Percentiles rank a stretch among this genome's conserved stretches.
phyloP scores from a whole-genome alignment of 441 rosid genomes.

The Gossypium davidsonii region DNA sequence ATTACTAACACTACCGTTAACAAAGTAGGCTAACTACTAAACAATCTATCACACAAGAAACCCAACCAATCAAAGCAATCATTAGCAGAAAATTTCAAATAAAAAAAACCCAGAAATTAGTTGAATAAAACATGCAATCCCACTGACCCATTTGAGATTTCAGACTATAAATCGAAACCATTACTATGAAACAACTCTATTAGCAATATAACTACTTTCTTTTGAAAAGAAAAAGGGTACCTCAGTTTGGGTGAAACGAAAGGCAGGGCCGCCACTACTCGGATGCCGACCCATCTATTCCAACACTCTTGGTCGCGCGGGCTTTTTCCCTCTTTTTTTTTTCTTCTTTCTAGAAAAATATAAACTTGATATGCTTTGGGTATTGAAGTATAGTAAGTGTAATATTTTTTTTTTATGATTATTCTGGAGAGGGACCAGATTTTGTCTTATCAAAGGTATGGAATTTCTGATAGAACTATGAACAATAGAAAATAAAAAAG shows the following conservation, averaged over 20 bases:
- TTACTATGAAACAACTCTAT: background rate
- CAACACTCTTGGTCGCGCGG: background rate
- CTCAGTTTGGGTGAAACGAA: constrained; percentile 74
- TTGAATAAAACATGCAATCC: background rate
- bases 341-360: background rate
- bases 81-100: background rate
- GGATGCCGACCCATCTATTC: constrained; percentile 65
- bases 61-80: background rate
- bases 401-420: too few species aligned
- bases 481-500: background rate
- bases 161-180: background rate
- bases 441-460: background rate
- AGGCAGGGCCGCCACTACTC: constrained; percentile 88
- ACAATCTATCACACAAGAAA: background rate
- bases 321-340: background rate
- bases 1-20: background rate
- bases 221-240: constrained; percentile 21
- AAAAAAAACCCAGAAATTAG: background rate
- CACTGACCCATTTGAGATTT: constrained; percentile 16
- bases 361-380: background rate
- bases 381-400: background rate
- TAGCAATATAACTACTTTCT: background rate
- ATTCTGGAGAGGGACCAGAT: background rate
- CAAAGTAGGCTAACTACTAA: background rate
- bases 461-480: background rate